Evolutionary conservation across 2,329 filamentous ascomycete species (phyloP), one percentile per base, ranked within the genome.

Genomic region (Fusarium duplospermum): DNA sequence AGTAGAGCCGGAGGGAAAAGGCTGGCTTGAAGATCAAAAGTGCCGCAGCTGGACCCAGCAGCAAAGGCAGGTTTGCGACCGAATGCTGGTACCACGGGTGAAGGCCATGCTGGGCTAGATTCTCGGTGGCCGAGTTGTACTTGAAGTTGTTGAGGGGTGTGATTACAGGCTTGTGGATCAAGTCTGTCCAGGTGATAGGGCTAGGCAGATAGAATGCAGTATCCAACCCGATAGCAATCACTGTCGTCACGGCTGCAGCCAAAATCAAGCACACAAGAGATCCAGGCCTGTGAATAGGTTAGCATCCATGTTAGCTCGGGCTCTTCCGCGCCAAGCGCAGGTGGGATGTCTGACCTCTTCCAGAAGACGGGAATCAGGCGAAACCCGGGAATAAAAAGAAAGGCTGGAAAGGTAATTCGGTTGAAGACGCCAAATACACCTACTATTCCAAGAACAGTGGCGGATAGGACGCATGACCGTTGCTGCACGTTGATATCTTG

Each of bases 351-450:
- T 80, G 84, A 96, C 93, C 92, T 96, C 82, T 91, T 91, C 81
- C 90, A 84, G 80, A 98, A 96, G 85, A 97, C 93, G 74, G 94
- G 94, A 81, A 98, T 86, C 80, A 99, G 87, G 80, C 92, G 92
- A 80, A 97, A 85, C 38, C 93, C 92, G 62, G 96, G 96, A 80
- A 98, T 90, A 67, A 97, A 82, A 71, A 99, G 84, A 82, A 97
- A 99, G 16, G 95, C 96, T 54, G 96, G 96, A 82, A 98, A 98
- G 11, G 96, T 99, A 79, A 98, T 98, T 75, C 96, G 91, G 84
- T 98, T 99, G 84, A 99, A 99, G 67, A 96, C 86, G 59, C 96
- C 96, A 79, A 96, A 93, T 16, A 98, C 92, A 62, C 90, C 88
- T 64, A 98, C 90, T 70, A 95, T 91, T 33, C 94, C 94, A 45